Evolutionary conservation across 164 flowering plant genomes (phyloP).

Genomic region (Vitis riparia): DNA sequence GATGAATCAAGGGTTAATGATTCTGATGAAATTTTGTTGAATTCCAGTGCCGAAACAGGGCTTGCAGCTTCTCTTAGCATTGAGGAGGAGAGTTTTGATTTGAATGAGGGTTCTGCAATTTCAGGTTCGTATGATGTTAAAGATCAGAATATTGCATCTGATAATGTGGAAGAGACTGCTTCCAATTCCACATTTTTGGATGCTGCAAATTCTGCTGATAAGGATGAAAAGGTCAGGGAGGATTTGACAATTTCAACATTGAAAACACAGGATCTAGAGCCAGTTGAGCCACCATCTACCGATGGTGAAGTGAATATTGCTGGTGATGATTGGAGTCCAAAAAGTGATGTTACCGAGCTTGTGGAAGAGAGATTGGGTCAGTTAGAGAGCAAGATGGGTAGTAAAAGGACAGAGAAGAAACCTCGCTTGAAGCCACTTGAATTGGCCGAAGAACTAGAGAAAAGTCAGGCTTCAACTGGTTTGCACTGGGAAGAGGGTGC

Average conservation of each 20-base stretch:
- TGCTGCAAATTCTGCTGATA: constrained; percentile 6
- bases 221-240: constrained; percentile 11
- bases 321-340: constrained; percentile 29
- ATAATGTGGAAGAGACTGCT: constrained; percentile 4
- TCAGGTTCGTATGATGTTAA: constrained; percentile 3
- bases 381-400: constrained; percentile 42
- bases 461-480: constrained; percentile 81
- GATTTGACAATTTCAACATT: neutral
- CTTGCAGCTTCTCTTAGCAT: neutral
- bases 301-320: constrained; percentile 27
- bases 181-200: constrained; percentile 4
- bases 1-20: neutral
- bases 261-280: constrained; percentile 15
- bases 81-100: constrained; percentile 1
- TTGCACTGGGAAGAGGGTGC: constrained; percentile 93
- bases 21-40: neutral
- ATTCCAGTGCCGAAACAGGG: neutral
- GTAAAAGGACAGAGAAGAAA: constrained; percentile 43
- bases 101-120: constrained; percentile 6
- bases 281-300: neutral
- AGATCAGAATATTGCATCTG: neutral
- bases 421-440: constrained; percentile 63
- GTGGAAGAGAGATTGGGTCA: constrained; percentile 52
- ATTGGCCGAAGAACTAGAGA: constrained; percentile 87
- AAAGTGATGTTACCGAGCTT: constrained; percentile 46